phyloP scores from a whole-genome alignment of 305 asterid species.

The Fraxinus greggii region DNA sequence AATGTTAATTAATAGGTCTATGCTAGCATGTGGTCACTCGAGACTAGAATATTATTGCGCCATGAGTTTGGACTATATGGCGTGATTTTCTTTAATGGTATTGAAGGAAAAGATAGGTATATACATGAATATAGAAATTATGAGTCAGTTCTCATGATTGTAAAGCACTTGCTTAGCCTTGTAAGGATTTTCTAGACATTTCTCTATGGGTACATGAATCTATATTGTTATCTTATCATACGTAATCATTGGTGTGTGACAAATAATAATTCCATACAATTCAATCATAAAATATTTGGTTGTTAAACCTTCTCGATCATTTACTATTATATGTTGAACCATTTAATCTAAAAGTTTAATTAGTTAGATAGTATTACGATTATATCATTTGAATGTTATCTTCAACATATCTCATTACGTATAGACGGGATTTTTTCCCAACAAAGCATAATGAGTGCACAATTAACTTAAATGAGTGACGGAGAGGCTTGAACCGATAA shows the following conservation, averaged over 20 bases:
- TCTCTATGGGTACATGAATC: slow-evolving; percentile 26
- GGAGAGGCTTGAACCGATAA: background rate
- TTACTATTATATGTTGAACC: background rate
- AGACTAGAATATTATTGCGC: background rate
- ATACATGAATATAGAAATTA: slow-evolving; percentile 30
- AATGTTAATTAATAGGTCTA: background rate
- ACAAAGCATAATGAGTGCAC: background rate
- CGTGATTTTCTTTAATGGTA: background rate
- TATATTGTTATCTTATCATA: background rate
- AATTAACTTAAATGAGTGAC: too few species aligned
- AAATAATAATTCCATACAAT: background rate
- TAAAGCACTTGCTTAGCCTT: background rate
- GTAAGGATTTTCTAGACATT: background rate
- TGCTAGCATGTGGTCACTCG: background rate
- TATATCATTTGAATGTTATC: too few species aligned
- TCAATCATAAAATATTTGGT: slow-evolving; percentile 1
- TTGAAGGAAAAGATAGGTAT: slow-evolving; percentile 2
- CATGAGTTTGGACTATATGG: background rate
- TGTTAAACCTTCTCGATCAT: background rate
- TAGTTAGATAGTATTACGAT: background rate
- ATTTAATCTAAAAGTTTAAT: too few species aligned
- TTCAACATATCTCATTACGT: background rate
- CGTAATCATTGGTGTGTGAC: background rate
- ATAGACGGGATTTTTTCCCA: background rate
- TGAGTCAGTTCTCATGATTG: slow-evolving; percentile 29